Percentiles rank a stretch among this genome's conserved stretches.
These are phyloP conservation scores for Tuber umbilicatum DNA, from an alignment of 495 filamentous ascomycete genomes.

Conservation along the genomic window DNA sequence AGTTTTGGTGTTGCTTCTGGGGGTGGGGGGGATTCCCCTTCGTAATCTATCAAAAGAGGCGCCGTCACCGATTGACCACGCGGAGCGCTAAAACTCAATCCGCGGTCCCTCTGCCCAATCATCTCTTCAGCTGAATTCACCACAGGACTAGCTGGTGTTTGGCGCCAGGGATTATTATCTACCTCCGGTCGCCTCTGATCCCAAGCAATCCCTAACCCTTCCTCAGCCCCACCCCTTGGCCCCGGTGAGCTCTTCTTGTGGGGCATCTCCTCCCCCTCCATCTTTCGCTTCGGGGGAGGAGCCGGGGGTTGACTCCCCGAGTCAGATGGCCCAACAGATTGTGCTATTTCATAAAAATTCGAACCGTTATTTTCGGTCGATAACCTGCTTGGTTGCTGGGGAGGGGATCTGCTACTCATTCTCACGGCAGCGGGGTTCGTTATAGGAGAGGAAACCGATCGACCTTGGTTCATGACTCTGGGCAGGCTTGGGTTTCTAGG, in stretches of 20 bases:
- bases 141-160: slow-evolving; percentile 9
- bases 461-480: slow-evolving; percentile 13
- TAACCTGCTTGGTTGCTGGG: slow-evolving; percentile 15
- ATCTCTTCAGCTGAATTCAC: slow-evolving; percentile 11
- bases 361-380: slow-evolving; percentile 9
- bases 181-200: slow-evolving; percentile 10
- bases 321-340: background rate
- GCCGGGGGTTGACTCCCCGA: slow-evolving; percentile 20
- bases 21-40: slow-evolving; percentile 18
- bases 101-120: slow-evolving; percentile 10
- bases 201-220: slow-evolving; percentile 15
- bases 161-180: slow-evolving; percentile 36
- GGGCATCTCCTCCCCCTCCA: slow-evolving; percentile 33
- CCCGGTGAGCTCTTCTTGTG: slow-evolving; percentile 33
- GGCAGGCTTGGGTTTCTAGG: slow-evolving; percentile 29
- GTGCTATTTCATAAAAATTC: background rate
- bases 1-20: background rate
- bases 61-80: slow-evolving; percentile 13
- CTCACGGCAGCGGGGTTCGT: slow-evolving; percentile 6
- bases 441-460: slow-evolving; percentile 28
- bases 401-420: slow-evolving; percentile 28
- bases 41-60: slow-evolving; percentile 19
- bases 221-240: slow-evolving; percentile 25
- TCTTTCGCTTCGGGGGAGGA: slow-evolving; percentile 38
- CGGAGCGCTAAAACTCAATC: slow-evolving; percentile 12